Conservation (phyloP, 129 eudicot species). For the Gnaphalium uliginosum region DNA sequence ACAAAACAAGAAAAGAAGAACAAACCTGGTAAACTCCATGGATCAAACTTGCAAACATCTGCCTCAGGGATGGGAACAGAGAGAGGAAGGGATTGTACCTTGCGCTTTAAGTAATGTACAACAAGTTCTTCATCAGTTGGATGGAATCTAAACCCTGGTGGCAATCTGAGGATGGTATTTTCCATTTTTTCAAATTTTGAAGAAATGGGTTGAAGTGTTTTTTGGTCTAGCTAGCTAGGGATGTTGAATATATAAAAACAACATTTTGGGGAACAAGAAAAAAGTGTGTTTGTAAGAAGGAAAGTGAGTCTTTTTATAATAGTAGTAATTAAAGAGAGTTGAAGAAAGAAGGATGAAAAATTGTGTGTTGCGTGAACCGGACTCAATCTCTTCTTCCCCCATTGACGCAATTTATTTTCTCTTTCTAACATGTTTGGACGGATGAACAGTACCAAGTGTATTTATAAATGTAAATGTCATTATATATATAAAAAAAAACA, state of each 20-base stretch:
- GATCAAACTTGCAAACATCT: slow-evolving; percentile 86
- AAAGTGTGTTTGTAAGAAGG: slow-evolving; percentile 32
- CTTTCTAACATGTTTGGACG: not conserved
- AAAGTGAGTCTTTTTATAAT: slow-evolving; percentile 58
- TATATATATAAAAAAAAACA: too few relatives aligned
- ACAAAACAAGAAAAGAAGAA: not conserved
- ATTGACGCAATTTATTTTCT: slow-evolving; percentile 49
- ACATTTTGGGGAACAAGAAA: slow-evolving; percentile 26
- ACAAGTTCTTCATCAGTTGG: slow-evolving; percentile 95
- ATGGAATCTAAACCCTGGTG: slow-evolving; percentile 87
- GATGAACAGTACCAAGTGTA: not conserved
- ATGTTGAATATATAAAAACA: slow-evolving; percentile 26
- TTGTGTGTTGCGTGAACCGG: slow-evolving; percentile 68
- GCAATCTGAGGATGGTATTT: slow-evolving; percentile 64
- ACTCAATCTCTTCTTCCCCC: slow-evolving; percentile 69
- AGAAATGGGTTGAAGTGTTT: slow-evolving; percentile 6
- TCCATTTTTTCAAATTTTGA: slow-evolving; percentile 49
- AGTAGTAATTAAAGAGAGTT: slow-evolving; percentile 19
- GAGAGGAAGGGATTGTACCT: slow-evolving; percentile 63
- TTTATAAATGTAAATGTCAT: not conserved
- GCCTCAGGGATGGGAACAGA: slow-evolving; percentile 76
- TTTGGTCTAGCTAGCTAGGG: slow-evolving; percentile 18
- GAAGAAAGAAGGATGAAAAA: slow-evolving; percentile 26
- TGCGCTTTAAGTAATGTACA: slow-evolving; percentile 70
- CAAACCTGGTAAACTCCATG: slow-evolving; percentile 96